Conservation (phyloP, 257 asterid species). For the Echium plantagineum region DNA sequence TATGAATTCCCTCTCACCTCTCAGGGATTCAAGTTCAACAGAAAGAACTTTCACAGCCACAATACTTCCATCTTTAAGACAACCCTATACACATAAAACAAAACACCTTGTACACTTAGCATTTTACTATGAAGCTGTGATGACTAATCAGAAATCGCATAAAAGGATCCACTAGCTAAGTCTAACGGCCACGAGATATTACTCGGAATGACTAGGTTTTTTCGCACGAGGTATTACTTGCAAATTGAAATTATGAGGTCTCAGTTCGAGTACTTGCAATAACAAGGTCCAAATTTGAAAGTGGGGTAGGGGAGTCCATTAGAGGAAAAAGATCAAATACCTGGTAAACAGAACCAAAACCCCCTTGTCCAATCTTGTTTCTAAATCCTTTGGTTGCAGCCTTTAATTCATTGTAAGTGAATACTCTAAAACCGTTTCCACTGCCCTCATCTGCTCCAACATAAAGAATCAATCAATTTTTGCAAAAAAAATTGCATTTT, state of each 20-base stretch:
- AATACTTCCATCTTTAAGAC: conserved; percentile 31
- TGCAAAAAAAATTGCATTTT: not conserved
- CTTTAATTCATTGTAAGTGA: conserved; percentile 36
- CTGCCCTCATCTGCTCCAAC: conserved; percentile 23
- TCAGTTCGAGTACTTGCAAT: no score
- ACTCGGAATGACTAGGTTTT: no score
- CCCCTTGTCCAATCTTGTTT: conserved; percentile 69
- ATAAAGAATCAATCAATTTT: not conserved
- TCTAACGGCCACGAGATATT: no score
- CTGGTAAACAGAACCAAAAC: conserved; percentile 65
- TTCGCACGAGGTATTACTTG: no score
- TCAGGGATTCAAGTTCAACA: conserved; percentile 48
- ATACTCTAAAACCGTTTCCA: conserved; percentile 31
- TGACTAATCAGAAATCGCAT: not conserved
- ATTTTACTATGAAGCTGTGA: not conserved
- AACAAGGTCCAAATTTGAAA: no score
- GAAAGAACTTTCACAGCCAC: conserved; percentile 61
- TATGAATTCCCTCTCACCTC: conserved; percentile 68
- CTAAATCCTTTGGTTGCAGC: conserved; percentile 57
- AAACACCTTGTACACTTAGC: not conserved
- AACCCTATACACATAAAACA: conserved; percentile 27
- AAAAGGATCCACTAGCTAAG: no score
- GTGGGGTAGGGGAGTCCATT: no score
- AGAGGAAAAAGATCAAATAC: conserved; percentile 11
- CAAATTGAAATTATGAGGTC: no score